phyloP scores from a whole-genome alignment of 108 stramenopile genomes.

The Pseudonitzschia delicatissima region DNA sequence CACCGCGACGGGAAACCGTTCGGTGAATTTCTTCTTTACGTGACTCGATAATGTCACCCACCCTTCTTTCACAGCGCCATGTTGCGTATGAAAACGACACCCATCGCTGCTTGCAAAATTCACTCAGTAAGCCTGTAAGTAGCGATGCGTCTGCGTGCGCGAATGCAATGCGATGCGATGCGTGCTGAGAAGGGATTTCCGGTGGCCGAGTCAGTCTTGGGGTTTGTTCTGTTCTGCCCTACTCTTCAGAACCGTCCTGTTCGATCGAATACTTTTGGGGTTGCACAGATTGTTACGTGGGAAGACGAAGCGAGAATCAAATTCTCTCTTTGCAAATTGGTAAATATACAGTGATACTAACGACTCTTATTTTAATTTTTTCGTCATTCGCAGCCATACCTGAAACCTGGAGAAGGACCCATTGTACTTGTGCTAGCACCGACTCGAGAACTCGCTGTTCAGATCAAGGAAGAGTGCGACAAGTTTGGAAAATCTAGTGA shows the following conservation, averaged over 20 bases:
- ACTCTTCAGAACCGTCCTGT: background rate
- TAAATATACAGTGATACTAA: background rate
- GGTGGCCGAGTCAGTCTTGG: background rate
- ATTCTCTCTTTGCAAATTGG: background rate
- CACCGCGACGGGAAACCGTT: no score
- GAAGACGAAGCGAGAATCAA: background rate
- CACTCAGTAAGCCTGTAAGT: conserved; percentile 13
- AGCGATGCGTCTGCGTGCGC: conserved; percentile 15
- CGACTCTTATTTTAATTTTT: background rate
- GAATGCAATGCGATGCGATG: no score
- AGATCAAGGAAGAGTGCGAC: conserved; percentile 99
- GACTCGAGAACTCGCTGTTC: conserved; percentile 98
- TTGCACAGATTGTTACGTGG: no score
- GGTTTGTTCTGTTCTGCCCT: background rate
- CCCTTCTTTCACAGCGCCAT: background rate
- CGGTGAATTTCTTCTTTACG: no score
- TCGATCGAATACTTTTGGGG: background rate
- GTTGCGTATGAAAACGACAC: background rate
- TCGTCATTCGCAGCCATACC: conserved; percentile 80
- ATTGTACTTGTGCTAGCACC: conserved; percentile 97
- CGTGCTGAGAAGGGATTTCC: conserved; percentile 1
- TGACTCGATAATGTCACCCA: no score
- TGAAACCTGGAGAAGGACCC: conserved; percentile 98
- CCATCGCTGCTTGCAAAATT: conserved; percentile 18
- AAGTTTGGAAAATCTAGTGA: conserved; percentile 93